These are phyloP conservation scores for Salix brachista DNA, from an alignment of 345 rosid species.

Conservation along the genomic window DNA sequence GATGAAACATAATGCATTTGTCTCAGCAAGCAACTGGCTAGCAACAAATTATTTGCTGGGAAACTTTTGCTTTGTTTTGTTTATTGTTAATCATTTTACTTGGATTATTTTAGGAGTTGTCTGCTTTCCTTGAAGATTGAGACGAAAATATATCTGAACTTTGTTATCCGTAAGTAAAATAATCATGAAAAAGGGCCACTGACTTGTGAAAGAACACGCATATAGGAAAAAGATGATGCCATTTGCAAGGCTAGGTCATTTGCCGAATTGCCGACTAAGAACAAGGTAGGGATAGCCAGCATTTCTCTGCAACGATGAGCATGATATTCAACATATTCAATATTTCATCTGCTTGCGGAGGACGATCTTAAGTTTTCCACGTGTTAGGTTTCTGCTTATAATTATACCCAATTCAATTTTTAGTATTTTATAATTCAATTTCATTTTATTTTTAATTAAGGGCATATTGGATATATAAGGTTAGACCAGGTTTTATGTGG, in stretches of 20 bases:
- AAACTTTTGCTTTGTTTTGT: too few species aligned
- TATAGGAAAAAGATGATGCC: neutral
- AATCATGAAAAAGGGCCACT: neutral
- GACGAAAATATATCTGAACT: neutral
- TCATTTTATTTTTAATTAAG: too few species aligned
- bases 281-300: neutral
- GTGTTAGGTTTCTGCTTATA: neutral
- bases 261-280: neutral
- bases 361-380: neutral
- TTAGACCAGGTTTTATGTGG: too few species aligned
- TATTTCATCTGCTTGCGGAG: neutral
- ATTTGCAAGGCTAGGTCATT: neutral
- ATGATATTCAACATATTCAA: neutral
- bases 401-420: neutral
- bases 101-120: neutral
- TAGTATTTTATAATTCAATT: neutral
- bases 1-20: too few species aligned
- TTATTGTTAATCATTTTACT: neutral
- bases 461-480: too few species aligned
- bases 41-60: too few species aligned
- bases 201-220: neutral
- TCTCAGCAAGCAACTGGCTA: too few species aligned
- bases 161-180: neutral
- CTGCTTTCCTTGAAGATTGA: neutral
- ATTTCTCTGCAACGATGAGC: neutral